Conservation (phyloP, 768 basidiomycete genomes). For the Floccularia luteovirens region DNA sequence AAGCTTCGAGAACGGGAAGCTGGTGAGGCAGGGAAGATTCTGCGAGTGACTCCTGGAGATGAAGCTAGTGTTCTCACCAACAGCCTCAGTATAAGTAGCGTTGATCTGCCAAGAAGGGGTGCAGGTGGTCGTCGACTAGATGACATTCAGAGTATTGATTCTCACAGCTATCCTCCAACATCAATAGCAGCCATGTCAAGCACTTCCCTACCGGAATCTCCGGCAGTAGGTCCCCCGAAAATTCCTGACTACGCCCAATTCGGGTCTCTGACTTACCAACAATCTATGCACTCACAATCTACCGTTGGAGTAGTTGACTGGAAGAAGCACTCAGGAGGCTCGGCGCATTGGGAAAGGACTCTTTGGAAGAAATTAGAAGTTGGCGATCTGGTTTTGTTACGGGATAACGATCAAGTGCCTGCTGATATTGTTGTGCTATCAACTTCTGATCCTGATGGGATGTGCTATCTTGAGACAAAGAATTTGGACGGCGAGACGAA, state of each 20-base stretch:
- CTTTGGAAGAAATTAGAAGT: constrained; percentile 99
- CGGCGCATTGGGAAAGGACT: constrained; percentile 88
- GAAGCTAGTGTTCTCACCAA: constrained; percentile 28
- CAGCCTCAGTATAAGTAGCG: constrained; percentile 33
- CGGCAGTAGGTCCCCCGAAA: constrained; percentile 14
- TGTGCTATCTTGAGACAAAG: constrained; percentile 97
- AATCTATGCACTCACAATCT: constrained; percentile 47
- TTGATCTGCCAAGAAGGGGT: constrained; percentile 31
- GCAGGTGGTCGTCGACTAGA: constrained; percentile 49
- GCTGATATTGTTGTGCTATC: constrained; percentile 92
- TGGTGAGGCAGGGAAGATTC: constrained; percentile 44
- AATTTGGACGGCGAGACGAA: constrained; percentile 98
- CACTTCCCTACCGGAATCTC: constrained; percentile 26
- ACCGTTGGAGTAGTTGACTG: constrained; percentile 79
- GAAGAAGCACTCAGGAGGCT: constrained; percentile 56
- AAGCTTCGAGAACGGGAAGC: constrained; percentile 81
- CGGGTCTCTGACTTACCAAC: constrained; percentile 44
- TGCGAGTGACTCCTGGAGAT: constrained; percentile 49
- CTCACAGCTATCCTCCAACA: constrained; percentile 57
- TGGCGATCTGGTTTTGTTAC: constrained; percentile 86
- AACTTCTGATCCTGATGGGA: constrained; percentile 84
- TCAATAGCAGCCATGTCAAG: constrained; percentile 24
- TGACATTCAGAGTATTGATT: constrained; percentile 62
- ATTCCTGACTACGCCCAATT: constrained; percentile 27
- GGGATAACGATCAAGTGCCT: constrained; percentile 94